phyloP scores from a whole-genome alignment of 768 basidiomycete genomes.

The Tulasnella calospora region DNA sequence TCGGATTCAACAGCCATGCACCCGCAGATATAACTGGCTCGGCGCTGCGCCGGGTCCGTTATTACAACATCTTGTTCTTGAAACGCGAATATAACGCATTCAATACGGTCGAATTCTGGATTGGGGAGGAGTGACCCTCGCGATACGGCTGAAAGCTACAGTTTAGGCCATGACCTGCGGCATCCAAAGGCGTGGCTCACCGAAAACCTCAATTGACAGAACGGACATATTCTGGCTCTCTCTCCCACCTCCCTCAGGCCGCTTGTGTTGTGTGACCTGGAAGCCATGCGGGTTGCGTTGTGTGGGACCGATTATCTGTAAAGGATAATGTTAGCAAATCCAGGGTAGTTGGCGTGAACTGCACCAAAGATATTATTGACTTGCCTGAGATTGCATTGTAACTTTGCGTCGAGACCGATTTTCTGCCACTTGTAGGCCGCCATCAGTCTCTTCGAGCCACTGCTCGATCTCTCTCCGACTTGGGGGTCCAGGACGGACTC shows the following conservation, averaged over 20 bases:
- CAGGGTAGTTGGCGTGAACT: constrained; percentile 24
- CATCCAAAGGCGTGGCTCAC: constrained; percentile 42
- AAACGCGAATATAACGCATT: constrained; percentile 70
- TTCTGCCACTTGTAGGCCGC: constrained; percentile 15
- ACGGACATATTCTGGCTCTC: constrained; percentile 71
- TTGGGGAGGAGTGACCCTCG: constrained; percentile 56
- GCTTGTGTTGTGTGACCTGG: constrained; percentile 50
- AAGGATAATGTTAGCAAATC: not conserved
- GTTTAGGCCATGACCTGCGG: not conserved
- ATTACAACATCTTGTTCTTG: constrained; percentile 45
- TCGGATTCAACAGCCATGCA: constrained; percentile 48
- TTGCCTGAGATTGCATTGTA: constrained; percentile 31
- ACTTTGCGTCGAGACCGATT: constrained; percentile 29
- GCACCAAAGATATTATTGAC: not conserved
- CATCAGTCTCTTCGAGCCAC: constrained; percentile 47
- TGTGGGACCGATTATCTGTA: constrained; percentile 67
- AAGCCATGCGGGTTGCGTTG: constrained; percentile 67
- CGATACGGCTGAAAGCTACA: constrained; percentile 50
- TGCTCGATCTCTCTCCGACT: constrained; percentile 48
- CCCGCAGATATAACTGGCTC: constrained; percentile 42
- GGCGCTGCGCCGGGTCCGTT: constrained; percentile 36
- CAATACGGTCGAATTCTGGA: constrained; percentile 59
- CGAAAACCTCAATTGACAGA: constrained; percentile 79
- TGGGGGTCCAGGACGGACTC: constrained; percentile 47
- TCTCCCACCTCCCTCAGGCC: constrained; percentile 44